Base-by-base conservation (phyloP, 331 rosid genomes). In the Prunus yedoensis region DNA sequence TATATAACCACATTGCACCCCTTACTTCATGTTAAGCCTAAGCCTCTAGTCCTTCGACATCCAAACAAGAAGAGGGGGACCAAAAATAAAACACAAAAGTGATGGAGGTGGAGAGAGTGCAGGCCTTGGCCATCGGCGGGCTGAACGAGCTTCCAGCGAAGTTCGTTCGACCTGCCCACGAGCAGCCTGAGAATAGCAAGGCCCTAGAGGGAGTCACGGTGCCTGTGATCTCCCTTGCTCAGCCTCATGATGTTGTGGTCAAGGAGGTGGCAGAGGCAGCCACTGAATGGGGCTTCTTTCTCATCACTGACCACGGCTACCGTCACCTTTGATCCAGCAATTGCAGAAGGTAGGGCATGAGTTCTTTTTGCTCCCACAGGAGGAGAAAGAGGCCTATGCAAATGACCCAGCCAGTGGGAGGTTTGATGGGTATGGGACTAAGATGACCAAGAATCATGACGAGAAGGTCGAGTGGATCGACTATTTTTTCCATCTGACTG, bases 401-500 rank as follows among this genome's bases (percentile, higher is more conserved):
- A 89, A 91, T 63, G 92, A 89, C 61, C 88, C 92, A 0, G 83
- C 90, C 5, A 61, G 0, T 8, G 92, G 86, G 21, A 83, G n/a
- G 57, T 89, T 84, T 70, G 90, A 89, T 9, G 94, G 94, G 0
- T 87, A 91, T 43, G 97, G 94, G 10, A 87, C 94, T 4, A 91
- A 78, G 74, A 89, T 91, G 89, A 78, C 89, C 3, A 89, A 84
- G 63, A 89, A 84, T 52, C 70, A 60, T 0, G 86, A 91, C 4
- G 80, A 87, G 17, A 91, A 88, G 69, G 12, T 87, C 10, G 97
- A 91, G 75, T 91, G 94, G 94, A 53, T 91, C 2, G 92, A 91
- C 68, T 91, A 91, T 35, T 89, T 67, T 77, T 89, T 85, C 58
- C 97, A 89, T 23, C 3, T 84, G n/a, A 81, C 79, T 68, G 50